Evolutionary conservation across 1,139 yeast genomes (phyloP), one percentile per base, ranked within the genome.

Genomic region (Geotrichum bryndzae): DNA sequence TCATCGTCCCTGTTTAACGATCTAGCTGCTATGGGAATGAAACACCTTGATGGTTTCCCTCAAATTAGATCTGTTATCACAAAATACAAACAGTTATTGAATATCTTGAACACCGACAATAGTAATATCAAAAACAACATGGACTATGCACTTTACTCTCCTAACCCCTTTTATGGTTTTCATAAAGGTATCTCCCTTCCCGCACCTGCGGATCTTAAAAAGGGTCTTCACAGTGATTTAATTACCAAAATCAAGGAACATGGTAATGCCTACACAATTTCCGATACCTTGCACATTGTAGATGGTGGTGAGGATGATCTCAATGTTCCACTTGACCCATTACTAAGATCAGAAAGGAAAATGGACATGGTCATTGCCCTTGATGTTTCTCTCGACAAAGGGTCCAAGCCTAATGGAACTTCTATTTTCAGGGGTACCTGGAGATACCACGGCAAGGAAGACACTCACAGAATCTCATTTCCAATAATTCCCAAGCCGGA

Each of bases 251-350:
- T 67, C 29, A 69, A 73, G 33, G 71, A 75, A 53, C 79, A 81
- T 13, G 61, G 62, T 2, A 60, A 63, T 23, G 76, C 82, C 13
- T 65, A 62, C 52, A 62, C 65, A 7, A 56, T 58, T 31, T 59
- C 64, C 10, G 58, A 63, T 22, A 57, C 63, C 22, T 76, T 89
- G 61, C 82, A 76, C 71, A 78, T 90, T 64, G 91, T 85, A 33
- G 96, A 90, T 72, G 97, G 97, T 64, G 96, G 96, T 66, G 92
- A 87, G 74, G 96, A 90, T 75, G 73, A 74, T 18, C 91, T 89
- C 73, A 88, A 88, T 69, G 79, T 90, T 51, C 96, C 97, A 18
- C 77, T 89, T 54, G 79, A 82, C 61, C 97, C 97, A 27, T 78
- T 90, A 66, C 73, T 90, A 59, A 91, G 87, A 74, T 82, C 84